Base-by-base conservation (phyloP, 768 basidiomycete species). In the Pleurotus salmoneostramineus region DNA sequence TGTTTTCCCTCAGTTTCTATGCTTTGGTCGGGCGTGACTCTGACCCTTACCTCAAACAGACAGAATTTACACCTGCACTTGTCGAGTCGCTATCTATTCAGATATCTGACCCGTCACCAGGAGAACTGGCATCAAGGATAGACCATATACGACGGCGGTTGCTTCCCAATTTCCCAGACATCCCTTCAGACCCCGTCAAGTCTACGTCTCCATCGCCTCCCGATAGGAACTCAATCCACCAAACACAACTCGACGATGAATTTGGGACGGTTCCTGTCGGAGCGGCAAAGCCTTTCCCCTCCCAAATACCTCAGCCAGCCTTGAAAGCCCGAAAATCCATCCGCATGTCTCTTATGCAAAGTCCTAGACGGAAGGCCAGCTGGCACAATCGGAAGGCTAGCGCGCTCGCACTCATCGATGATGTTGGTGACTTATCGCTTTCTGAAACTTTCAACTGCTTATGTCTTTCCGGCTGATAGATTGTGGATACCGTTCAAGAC, bases 81-180 rank as follows among this genome's bases (percentile, higher is more conserved):
- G 58, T 71, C 21, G 45, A 57, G 33, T 61, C 66, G 5, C 55
- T 70, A 5, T 61, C 62, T 1, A 48, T 69, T 4, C 15, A 61
- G 34, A 58, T 50, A 6, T 59, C 57, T 2, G 37, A 37, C 5
- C 58, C 59, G 8, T 42, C 49, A 15, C 36, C 51, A 0, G 40
- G 31, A 6, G 40, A 52, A 0, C 32, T 73, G 0, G 68, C 71
- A 42, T 52, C 56, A 3, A 66, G 63, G 4, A 71, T 74, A 11
- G 66, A 67, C 15, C 56, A 68, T 17, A 70, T 74, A 5, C 69
- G 73, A 14, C 57, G 57, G 1, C 42, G 33, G 4, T 27, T 70
- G 14, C 60, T 73, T 6, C 67, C 74, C 0, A 50, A 63, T 6
- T 74, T 71, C 47, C 74, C 72, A 1, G 37, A 61, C 2, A 33